Evolutionary conservation across 306 rosid species (phyloP), one percentile per base, ranked within the genome.

Genomic region (Vigna angularis): DNA sequence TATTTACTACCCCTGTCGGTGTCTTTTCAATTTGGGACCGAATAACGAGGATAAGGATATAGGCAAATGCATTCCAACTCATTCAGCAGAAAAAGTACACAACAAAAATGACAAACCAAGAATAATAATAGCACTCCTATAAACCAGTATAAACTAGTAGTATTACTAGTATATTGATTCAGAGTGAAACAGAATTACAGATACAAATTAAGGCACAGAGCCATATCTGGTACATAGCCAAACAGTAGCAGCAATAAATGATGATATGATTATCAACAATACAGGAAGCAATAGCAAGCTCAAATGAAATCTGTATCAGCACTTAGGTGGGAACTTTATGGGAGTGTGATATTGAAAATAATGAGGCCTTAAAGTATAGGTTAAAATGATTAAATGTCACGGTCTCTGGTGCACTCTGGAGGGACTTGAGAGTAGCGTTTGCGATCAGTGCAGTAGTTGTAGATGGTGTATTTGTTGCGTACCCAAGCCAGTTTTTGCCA

Each of bases 381-480:
- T 2, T 28, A 22, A 22, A 57, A 57, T 40, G 45, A 40, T 88
- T 81, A 91, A 24, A 86, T 62, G 62, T 94, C 97, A 30, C 93
- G 70, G 84, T 94, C 98, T 56, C 91, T 79, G 63, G 48, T 68
- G 93, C 98, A 94, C 66, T 94, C 98, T 0, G 87, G 73, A 0
- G 96, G 76, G 14, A 84, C 16, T 1, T 38, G 67, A 0, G 97
- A 90, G 79, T 79, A 94, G 9, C 97, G 82, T 8, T 67, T 85
- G 13, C 94, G 84, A 57, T 94, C 98, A 16, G 69, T 77, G 82
- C 97, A 94, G 73, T 94, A 94, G 83, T 94, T 94, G 85, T 94
- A 94, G 79, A 94, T 94, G 72, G 97, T 94, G 75, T 24, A 90
- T 30, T 81, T 91, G 3, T 44, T 14, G 15, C 94, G 91, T 9